Base-by-base conservation (phyloP, 2,329 filamentous ascomycete genomes). In the Sporothrix mexicana region DNA sequence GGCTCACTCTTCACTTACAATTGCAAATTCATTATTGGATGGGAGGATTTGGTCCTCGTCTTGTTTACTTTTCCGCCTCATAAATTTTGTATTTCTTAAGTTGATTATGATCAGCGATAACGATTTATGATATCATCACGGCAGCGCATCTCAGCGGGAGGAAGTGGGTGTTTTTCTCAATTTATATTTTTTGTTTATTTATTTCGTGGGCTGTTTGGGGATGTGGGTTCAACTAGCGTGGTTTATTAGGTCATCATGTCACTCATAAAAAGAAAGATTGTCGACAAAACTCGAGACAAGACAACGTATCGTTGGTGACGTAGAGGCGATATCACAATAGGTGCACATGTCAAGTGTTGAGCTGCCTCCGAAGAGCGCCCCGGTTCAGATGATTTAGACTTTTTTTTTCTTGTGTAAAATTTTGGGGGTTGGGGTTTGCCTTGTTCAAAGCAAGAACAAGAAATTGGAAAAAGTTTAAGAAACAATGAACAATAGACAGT, bases 401-500 rank as follows among this genome's bases (percentile, higher is more conserved):
- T 73, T 74, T 70, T 73, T 62, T 74, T 72, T 59, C 25, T 71
- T 64, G 68, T 71, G 41, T 68, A 69, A 41, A 20, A 23, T 70
- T 67, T 71, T 66, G 59, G 36, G 57, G 36, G 3, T 53, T 59
- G 51, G 61, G 61, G 23, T 67, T 61, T 53, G 69, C 25, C 47
- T 62, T 69, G 57, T 71, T 53, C 15, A 53, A 36, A 25, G 47
- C 36, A 59, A 47, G 51, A 71, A 67, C 30, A 64, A 61, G 57
- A 69, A 36, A 66, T 66, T 64, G 70, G 57, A 55, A 73, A 62
- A 71, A 72, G 51, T 12, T 9, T 13, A 66, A 71, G 67, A 69
- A 73, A 57, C 69, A 73, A 72, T 66, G 69, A 74, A 72, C 66
- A 74, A 74, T 73, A 69, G 61, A 73, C 72, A 73, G 62, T 64